Evolutionary conservation across 768 basidiomycete genomes (phyloP).

Genomic region (Trametes cubensis): DNA sequence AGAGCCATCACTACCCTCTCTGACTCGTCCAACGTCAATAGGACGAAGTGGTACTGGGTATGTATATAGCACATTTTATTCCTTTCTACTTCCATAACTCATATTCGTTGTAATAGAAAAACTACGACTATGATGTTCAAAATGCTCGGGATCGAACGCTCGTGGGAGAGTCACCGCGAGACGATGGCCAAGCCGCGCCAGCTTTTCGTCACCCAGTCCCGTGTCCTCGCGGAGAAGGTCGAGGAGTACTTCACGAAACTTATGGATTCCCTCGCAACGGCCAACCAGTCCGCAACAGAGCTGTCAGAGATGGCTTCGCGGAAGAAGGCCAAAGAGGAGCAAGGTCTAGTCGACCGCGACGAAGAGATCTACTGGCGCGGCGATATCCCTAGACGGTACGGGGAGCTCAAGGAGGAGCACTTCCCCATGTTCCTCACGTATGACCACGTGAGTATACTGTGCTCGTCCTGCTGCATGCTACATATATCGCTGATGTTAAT

Average conservation of each 20-base stretch:
- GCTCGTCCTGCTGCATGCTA: neutral
- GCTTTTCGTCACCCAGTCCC: constrained; percentile 73
- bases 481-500: neutral
- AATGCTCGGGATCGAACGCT: constrained; percentile 68
- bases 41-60: constrained; percentile 76
- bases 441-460: constrained; percentile 48
- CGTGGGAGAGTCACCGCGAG: constrained; percentile 45
- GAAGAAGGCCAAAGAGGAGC: constrained; percentile 18
- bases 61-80: constrained; percentile 10
- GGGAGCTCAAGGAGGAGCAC: constrained; percentile 56
- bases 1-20: too few species aligned
- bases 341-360: constrained; percentile 40
- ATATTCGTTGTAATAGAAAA: constrained; percentile 47
- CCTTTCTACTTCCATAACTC: too few species aligned
- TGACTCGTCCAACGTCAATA: neutral
- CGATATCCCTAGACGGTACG: constrained; percentile 55
- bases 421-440: constrained; percentile 75
- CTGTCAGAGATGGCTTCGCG: constrained; percentile 33
- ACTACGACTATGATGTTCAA: constrained; percentile 79
- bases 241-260: constrained; percentile 64
- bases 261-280: constrained; percentile 38
- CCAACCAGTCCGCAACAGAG: constrained; percentile 41
- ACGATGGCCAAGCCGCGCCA: constrained; percentile 54
- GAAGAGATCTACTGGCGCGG: constrained; percentile 43
- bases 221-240: constrained; percentile 68